Conservation (phyloP, 2,329 filamentous ascomycete genomes). For the Aspergillus sp. region DNA sequence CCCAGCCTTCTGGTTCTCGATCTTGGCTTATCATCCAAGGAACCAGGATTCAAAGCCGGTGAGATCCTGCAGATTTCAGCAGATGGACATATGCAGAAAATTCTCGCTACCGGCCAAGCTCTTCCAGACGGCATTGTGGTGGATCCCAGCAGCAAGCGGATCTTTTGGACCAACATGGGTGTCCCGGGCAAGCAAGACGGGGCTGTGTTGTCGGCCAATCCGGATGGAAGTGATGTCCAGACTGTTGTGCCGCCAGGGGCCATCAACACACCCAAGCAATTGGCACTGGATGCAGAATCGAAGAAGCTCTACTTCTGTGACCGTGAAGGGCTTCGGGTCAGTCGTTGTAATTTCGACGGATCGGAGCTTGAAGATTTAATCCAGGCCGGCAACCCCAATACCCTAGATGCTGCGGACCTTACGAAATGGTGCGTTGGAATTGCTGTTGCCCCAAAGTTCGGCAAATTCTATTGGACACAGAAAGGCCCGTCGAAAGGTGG, state of each 20-base stretch:
- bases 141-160: constrained; percentile 26
- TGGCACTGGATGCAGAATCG: constrained; percentile 25
- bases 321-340: constrained; percentile 42
- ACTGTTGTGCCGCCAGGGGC: constrained; percentile 44
- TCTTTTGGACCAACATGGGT: constrained; percentile 55
- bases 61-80: constrained; percentile 17
- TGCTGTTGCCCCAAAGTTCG: constrained; percentile 41
- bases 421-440: constrained; percentile 57
- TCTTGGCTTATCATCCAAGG: constrained; percentile 18
- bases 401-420: constrained; percentile 23
- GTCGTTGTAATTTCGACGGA: constrained; percentile 36
- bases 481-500: constrained; percentile 54
- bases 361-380: constrained; percentile 38
- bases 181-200: constrained; percentile 40
- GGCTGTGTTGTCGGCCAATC: constrained; percentile 43
- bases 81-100: constrained; percentile 15
- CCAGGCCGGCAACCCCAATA: constrained; percentile 32
- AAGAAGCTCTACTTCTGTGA: constrained; percentile 43
- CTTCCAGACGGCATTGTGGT: constrained; percentile 49
- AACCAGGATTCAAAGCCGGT: constrained; percentile 13
- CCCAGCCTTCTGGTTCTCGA: constrained; percentile 20
- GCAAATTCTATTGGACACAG: constrained; percentile 59
- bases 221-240: constrained; percentile 48
- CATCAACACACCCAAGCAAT: constrained; percentile 51
- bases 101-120: constrained; percentile 14